These are phyloP conservation scores for Mycocentrospora acerina DNA, from an alignment of 2,329 filamentous ascomycete species.

Conservation along the genomic window DNA sequence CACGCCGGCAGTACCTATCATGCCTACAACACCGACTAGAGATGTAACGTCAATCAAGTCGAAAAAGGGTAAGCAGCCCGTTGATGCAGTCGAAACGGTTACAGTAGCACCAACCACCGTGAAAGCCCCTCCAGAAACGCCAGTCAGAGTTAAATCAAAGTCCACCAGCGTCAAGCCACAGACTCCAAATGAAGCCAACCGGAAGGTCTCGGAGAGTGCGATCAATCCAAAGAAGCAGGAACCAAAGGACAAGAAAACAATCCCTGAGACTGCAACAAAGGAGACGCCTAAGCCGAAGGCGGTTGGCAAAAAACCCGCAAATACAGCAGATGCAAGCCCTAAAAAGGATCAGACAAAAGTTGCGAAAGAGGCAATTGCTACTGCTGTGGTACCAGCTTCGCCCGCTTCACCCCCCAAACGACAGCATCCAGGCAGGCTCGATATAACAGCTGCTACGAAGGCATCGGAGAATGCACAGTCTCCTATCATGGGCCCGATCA, in stretches of 20 bases:
- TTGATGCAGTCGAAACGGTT: conserved; percentile 5
- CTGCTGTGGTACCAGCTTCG: conserved; percentile 11
- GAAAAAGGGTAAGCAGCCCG: conserved; percentile 23
- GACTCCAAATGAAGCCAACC: conserved; percentile 10
- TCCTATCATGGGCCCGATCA: conserved; percentile 13
- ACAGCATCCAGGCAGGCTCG: conserved; percentile 50
- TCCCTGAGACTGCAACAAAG: conserved; percentile 15
- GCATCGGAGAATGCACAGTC: conserved; percentile 20
- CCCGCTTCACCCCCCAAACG: conserved; percentile 29
- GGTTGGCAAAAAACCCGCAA: conserved; percentile 17
- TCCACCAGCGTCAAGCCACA: conserved; percentile 12
- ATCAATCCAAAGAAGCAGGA: conserved; percentile 5
- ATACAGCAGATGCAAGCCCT: conserved; percentile 13
- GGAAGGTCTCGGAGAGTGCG: conserved; percentile 5
- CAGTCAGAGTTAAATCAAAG: conserved; percentile 17
- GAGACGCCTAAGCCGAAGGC: conserved; percentile 21
- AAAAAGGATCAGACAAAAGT: conserved; percentile 15
- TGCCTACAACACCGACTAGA: conserved; percentile 41
- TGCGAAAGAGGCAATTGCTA: conserved; percentile 5
- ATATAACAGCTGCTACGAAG: conserved; percentile 46
- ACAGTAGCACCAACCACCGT: conserved; percentile 2
- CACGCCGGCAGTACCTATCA: conserved; percentile 43
- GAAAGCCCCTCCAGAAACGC: conserved; percentile 20
- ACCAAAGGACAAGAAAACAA: conserved; percentile 20
- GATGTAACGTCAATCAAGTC: conserved; percentile 32